Percentiles rank a stretch among this genome's conserved stretches.
phyloP scores from a whole-genome alignment of 164 flowering plant genomes.

The Paratinospora sagittata region DNA sequence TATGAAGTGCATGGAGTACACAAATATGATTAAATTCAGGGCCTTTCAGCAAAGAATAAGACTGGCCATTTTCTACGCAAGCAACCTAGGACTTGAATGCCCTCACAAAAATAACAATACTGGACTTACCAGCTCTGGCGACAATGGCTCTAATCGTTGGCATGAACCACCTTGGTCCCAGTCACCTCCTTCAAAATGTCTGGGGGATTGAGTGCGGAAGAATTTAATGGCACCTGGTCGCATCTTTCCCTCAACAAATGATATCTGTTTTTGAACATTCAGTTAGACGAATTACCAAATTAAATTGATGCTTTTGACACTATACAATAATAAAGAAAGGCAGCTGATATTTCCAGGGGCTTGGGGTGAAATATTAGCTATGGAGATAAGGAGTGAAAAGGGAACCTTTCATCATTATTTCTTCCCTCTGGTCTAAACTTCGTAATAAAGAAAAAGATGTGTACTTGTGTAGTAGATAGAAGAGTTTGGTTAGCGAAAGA shows the following conservation, averaged over 20 bases:
- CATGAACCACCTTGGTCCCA: constrained; percentile 98
- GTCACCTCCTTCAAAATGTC: constrained; percentile 99
- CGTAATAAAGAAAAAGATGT: not conserved
- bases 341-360: too few species aligned
- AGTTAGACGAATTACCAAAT: not conserved
- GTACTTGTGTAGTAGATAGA: too few species aligned
- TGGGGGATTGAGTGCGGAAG: constrained; percentile 90
- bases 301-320: not conserved
- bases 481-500: not conserved
- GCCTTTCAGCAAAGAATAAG: not conserved
- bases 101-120: not conserved
- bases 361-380: too few species aligned
- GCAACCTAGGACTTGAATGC: not conserved
- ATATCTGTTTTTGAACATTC: constrained; percentile 24
- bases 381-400: too few species aligned
- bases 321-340: not conserved
- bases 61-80: not conserved
- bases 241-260: constrained; percentile 45
- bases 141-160: constrained; percentile 51
- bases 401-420: too few species aligned
- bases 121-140: constrained; percentile 45
- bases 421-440: too few species aligned
- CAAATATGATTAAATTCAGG: not conserved
- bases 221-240: constrained; percentile 38
- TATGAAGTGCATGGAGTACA: too few species aligned